Conservation (phyloP, 176 grass and related monocot species). For the Lolium multiflorum region DNA sequence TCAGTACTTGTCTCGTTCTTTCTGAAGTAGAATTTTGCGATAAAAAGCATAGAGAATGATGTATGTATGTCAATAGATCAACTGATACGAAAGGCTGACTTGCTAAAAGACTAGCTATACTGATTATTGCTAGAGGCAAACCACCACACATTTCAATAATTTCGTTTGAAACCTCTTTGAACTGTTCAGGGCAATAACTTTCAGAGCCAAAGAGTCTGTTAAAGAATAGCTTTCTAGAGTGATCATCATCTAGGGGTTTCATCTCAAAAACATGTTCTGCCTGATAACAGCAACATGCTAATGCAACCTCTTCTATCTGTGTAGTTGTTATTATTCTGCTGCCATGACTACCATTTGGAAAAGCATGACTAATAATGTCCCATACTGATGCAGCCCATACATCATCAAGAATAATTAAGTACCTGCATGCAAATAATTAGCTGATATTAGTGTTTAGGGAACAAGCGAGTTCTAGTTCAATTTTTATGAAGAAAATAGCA, state of each 20-base stretch:
- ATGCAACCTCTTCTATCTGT: not conserved
- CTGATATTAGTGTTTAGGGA: not conserved
- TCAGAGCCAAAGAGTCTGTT: not conserved
- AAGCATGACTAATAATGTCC: not conserved
- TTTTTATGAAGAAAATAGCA: not conserved
- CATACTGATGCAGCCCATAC: not conserved
- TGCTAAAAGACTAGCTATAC: constrained; percentile 15
- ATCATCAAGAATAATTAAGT: not conserved
- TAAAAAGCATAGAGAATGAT: not conserved
- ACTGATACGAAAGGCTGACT: not conserved
- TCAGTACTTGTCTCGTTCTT: not conserved
- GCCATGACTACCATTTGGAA: not conserved
- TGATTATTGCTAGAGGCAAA: not conserved
- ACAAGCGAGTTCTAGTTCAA: not conserved
- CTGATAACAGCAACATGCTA: not conserved
- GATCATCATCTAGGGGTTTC: not conserved
- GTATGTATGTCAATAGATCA: not conserved
- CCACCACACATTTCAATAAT: not conserved
- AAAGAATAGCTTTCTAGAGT: not conserved
- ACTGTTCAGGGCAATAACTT: not conserved
- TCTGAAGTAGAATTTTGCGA: not conserved
- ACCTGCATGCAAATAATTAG: not conserved
- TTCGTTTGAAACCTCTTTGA: not conserved
- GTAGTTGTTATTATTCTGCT: constrained; percentile 10
- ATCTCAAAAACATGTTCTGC: not conserved